Base-by-base conservation (phyloP, 2,329 filamentous ascomycete genomes). In the Zasmidium angulare region DNA sequence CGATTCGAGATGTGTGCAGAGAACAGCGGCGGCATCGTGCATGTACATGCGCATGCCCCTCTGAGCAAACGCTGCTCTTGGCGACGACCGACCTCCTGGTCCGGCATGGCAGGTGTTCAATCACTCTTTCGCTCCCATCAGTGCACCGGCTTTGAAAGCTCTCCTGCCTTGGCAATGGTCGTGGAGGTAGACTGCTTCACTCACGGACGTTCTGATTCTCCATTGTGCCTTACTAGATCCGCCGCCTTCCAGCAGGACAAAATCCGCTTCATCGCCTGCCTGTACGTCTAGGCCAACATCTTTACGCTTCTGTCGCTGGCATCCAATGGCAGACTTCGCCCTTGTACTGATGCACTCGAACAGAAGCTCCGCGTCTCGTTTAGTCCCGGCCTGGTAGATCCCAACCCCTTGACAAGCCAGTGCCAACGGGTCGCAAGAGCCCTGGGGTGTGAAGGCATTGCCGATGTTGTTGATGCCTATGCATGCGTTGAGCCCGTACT, bases 391-490 rank as follows among this genome's bases (percentile, higher is more conserved):
- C 61, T 90, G 87, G 68, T 90, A 90, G 2, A 90, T 69, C 0
- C 86, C 87, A 0, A 89, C 84, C 1, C 84, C 84, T 54, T 86
- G 74, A 63, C 81, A 84, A 20, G 87, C 86, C 47, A 89, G 75
- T 46, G 78, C 78, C 51, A 91, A 70, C 1, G 88, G 88, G 74
- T 90, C 88, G 43, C 82, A 86, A 19, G 78, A 84, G 0, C 88
- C 88, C 68, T 87, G 84, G 0, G 88, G 88, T 6, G 88, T 90
- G 66, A 91, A 90, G 0, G 88, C 86, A 69, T 91, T 91, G 19
- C 88, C 88, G 14, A 91, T 83, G 67, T 91, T 91, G 68, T 90
- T 90, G 40, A 89, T 80, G 1, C 85, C 83, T 3, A 90, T 79
- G 14, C 84, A 85, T 20, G 81, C 85, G 59, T 85, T 79, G 2